Conservation (phyloP, 495 filamentous ascomycete species). For the Neurospora sp. region DNA sequence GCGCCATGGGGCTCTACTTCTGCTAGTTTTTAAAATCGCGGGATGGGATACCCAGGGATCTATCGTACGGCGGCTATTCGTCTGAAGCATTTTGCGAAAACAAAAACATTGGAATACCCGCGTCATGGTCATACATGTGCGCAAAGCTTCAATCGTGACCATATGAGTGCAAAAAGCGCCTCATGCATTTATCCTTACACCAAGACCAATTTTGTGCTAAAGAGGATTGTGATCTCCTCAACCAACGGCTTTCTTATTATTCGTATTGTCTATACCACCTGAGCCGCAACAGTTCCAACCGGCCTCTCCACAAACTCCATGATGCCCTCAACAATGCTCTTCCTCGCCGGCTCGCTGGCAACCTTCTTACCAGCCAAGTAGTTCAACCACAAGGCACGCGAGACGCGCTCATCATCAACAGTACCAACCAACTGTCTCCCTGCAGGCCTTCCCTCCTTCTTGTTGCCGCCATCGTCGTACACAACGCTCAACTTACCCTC, state of each 20-base stretch:
- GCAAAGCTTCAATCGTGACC: background rate
- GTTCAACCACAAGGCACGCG: conserved; percentile 75
- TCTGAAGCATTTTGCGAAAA: background rate
- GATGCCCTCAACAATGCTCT: conserved; percentile 76
- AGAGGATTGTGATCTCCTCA: background rate
- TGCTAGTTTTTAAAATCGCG: background rate
- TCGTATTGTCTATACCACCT: conserved; percentile 37
- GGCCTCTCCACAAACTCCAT: conserved; percentile 84
- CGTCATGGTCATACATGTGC: background rate
- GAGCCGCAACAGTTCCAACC: conserved; percentile 71
- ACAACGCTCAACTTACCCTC: conserved; percentile 57
- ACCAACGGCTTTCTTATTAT: background rate
- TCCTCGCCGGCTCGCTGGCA: conserved; percentile 70
- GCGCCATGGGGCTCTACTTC: background rate
- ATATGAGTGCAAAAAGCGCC: background rate
- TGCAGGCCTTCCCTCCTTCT: conserved; percentile 25
- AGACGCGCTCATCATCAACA: conserved; percentile 69
- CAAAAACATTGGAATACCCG: background rate
- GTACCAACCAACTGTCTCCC: conserved; percentile 47
- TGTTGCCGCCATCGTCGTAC: conserved; percentile 50
- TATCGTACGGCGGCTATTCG: background rate
- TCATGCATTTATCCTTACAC: background rate
- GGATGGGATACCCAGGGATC: background rate
- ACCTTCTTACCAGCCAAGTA: conserved; percentile 84
- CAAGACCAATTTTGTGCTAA: background rate